Evolutionary conservation across 192 early-diverging fungal genomes (phyloP), one percentile per base, ranked within the genome.

Genomic region (Dissophora globulifera): DNA sequence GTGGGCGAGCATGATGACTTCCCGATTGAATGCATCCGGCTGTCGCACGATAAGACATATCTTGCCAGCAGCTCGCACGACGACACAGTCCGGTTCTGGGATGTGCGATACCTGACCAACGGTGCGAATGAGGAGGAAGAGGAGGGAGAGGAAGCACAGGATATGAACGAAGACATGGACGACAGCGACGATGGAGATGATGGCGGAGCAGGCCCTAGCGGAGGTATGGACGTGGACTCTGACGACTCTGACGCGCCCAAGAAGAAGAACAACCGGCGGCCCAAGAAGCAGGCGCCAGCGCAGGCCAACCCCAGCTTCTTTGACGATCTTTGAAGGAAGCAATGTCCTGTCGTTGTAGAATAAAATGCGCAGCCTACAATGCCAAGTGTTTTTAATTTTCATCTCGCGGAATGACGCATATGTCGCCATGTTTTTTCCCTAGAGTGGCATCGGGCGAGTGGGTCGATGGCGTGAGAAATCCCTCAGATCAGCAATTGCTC

Each of bases 11-110:
- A 97, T 68, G 93, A 91, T 27, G 88, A 93, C 15, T 87, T 95
- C 83, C 93, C 95, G 2, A 93, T 98, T 40, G 97, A 99, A 74
- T 84, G 89, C 53, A 82, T 99, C 20, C 61, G 83, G 27, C 42
- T 93, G 23, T 86, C 89, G 29, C 71, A 89, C 59, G 92, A 94
- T 70, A 86, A 90, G 59, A 84, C 88, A 13, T 91, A 85, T 58
- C 78, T 97, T 27, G 93, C 89, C 8, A 93, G 88, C 59, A 90
- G 91, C 62, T 91, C 93, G 29, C 95, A 97, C 66, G 97, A 98
- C 72, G 80, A 90, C 43, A 84, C 85, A 2, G 86, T 99, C 25
- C 88, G 90, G 54, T 94, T 99, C 70, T 99, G 96, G 95, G 86
- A 92, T 80, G 87, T 89, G 68, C 81, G 80, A 7, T 87, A 89